These are phyloP conservation scores for Helminthosporium solani DNA, from an alignment of 2,329 filamentous ascomycete species.

Conservation along the genomic window DNA sequence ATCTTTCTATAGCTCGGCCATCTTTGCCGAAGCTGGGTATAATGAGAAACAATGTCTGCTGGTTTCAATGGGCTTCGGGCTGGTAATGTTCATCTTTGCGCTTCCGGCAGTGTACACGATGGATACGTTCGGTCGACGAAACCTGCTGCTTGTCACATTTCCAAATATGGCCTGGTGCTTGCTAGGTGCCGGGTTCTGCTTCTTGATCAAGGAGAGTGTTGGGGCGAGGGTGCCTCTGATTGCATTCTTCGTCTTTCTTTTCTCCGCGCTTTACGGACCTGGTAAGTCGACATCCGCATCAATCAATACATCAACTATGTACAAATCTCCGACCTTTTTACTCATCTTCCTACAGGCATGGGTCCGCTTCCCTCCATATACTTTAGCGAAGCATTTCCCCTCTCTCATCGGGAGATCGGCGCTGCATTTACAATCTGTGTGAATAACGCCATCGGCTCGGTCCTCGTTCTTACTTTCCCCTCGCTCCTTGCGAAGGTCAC, in stretches of 20 bases:
- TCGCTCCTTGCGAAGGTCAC: conserved; percentile 37
- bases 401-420: conserved; percentile 59
- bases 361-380: conserved; percentile 49
- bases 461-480: conserved; percentile 42
- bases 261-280: conserved; percentile 26
- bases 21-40: conserved; percentile 49
- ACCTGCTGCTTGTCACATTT: conserved; percentile 51
- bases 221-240: conserved; percentile 50
- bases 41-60: conserved; percentile 45
- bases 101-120: conserved; percentile 60
- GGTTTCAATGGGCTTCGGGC: conserved; percentile 57
- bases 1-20: conserved; percentile 51
- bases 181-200: conserved; percentile 54
- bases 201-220: conserved; percentile 46
- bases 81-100: conserved; percentile 60
- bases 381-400: conserved; percentile 67
- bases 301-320: too few species aligned
- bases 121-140: conserved; percentile 53
- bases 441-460: conserved; percentile 38
- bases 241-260: conserved; percentile 57
- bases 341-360: conserved; percentile 41
- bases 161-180: conserved; percentile 52
- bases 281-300: conserved; percentile 7
- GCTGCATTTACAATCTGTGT: conserved; percentile 45
- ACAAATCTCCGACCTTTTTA: background rate